Conservation (phyloP, 2,329 filamentous ascomycete species). For the Aspergillus eucalypticola region DNA sequence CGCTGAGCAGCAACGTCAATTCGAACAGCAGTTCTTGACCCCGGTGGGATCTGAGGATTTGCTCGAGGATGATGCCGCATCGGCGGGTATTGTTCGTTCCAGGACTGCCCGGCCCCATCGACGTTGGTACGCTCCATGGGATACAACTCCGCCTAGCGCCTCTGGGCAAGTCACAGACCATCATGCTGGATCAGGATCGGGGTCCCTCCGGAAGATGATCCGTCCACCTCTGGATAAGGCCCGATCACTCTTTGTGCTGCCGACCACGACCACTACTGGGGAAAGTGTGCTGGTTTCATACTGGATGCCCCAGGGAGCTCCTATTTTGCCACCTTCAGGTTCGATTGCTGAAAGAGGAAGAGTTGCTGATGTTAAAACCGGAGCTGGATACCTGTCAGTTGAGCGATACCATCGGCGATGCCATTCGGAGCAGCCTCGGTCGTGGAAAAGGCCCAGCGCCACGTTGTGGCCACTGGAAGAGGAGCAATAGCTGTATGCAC, state of each 20-base stretch:
- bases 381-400: constrained; percentile 5
- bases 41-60: constrained; percentile 26
- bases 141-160: background rate
- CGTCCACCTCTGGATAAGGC: constrained; percentile 35
- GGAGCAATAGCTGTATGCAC: constrained; percentile 20
- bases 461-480: constrained; percentile 39
- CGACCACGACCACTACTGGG: constrained; percentile 23
- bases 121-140: constrained; percentile 26
- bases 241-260: constrained; percentile 32
- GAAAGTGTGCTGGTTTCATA: constrained; percentile 24
- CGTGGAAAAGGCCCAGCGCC: constrained; percentile 39
- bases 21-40: constrained; percentile 17
- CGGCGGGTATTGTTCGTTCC: constrained; percentile 35
- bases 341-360: constrained; percentile 7
- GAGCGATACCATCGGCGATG: constrained; percentile 37
- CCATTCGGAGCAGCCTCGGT: constrained; percentile 41
- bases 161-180: background rate
- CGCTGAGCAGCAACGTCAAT: constrained; percentile 5
- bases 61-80: constrained; percentile 32
- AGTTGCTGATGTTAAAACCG: background rate
- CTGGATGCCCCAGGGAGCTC: constrained; percentile 20
- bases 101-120: constrained; percentile 22
- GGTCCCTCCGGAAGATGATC: constrained; percentile 31
- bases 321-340: background rate
- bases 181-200: background rate